These are phyloP conservation scores for Pythium rishiriense DNA, from an alignment of 352 stramenopile genomes.

Conservation along the genomic window DNA sequence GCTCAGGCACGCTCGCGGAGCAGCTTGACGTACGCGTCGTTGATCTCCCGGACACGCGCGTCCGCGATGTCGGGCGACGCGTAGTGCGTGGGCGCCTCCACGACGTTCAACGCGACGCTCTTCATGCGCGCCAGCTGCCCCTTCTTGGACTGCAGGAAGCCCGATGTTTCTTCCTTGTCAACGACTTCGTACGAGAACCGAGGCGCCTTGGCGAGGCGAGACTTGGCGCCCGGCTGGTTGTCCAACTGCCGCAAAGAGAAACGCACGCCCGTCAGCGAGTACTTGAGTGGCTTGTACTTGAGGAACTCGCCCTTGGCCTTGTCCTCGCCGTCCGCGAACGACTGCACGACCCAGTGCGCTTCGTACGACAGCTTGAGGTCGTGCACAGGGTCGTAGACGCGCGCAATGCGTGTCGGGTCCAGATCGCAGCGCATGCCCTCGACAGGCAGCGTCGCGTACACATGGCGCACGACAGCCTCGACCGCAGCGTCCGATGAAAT, in stretches of 20 bases:
- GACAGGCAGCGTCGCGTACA: conserved; percentile 69
- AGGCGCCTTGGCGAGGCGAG: conserved; percentile 1
- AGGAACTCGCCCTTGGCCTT: conserved; percentile 27
- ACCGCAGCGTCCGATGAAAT: conserved; percentile 44
- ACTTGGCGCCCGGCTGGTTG: conserved; percentile 10
- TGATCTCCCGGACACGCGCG: conserved; percentile 38
- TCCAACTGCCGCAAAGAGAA: conserved; percentile 43
- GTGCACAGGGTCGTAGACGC: conserved; percentile 59
- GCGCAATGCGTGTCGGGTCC: conserved; percentile 58
- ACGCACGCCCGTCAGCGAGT: conserved; percentile 50
- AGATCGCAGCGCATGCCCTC: conserved; percentile 73
- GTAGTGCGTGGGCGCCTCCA: conserved; percentile 43
- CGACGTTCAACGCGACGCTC: conserved; percentile 31
- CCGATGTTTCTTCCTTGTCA: not conserved
- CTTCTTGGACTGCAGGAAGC: conserved; percentile 3
- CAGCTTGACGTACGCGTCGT: conserved; percentile 45
- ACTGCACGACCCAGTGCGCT: conserved; percentile 55
- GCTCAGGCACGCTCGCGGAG: conserved; percentile 26
- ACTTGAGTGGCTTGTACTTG: conserved; percentile 82
- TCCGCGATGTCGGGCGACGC: conserved; percentile 37
- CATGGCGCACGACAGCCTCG: conserved; percentile 47
- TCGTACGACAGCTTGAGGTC: conserved; percentile 81
- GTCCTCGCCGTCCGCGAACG: conserved; percentile 27
- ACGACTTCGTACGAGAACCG: conserved; percentile 18
- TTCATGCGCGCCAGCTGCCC: conserved; percentile 20